Conservation (phyloP, 192 early-diverging fungal species). For the Entrophospora sp. region DNA sequence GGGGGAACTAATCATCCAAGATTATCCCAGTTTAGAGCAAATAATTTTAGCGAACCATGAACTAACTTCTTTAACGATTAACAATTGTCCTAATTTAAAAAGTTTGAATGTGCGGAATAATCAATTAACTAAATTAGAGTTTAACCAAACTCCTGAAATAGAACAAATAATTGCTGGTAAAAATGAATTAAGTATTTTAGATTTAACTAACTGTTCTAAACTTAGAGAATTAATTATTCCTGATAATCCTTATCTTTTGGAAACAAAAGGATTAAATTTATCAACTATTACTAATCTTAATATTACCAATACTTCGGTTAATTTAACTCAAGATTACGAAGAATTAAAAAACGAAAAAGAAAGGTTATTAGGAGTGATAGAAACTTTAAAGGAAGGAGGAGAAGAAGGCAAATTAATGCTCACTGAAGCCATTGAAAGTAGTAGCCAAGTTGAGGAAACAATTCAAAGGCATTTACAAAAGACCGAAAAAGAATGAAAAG, state of each 20-base stretch:
- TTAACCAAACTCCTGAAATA: not conserved
- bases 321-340: not conserved
- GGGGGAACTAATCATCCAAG: not conserved
- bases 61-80: not conserved
- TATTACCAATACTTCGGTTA: not conserved
- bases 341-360: not conserved
- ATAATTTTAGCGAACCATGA: not conserved
- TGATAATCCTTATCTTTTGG: not conserved
- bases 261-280: constrained; percentile 1
- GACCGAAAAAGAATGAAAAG: not conserved
- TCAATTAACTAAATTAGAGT: not conserved
- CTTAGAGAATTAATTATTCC: not conserved
- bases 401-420: not conserved
- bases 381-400: not conserved
- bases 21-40: not conserved
- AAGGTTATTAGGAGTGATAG: not conserved
- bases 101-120: not conserved
- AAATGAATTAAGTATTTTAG: not conserved
- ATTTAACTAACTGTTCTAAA: not conserved
- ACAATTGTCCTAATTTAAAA: not conserved
- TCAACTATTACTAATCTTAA: not conserved
- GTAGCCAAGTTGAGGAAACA: not conserved
- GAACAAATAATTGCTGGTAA: not conserved
- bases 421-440: not conserved
- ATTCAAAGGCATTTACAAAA: not conserved